Base-by-base conservation (phyloP, 345 rosid genomes). In the Acer saccharum region DNA sequence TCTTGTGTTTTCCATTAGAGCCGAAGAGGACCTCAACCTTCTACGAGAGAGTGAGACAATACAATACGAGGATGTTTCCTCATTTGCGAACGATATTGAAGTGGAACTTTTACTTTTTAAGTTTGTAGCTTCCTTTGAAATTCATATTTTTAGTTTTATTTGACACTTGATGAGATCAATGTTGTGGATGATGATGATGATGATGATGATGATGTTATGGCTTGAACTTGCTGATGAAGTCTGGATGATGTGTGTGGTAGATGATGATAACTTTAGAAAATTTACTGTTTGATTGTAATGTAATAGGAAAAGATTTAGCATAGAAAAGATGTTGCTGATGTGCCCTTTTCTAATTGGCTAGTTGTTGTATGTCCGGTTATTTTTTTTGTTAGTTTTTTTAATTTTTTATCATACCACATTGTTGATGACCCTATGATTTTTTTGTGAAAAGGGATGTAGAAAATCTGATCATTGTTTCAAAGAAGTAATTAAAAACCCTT, bases 291-390 rank as follows among this genome's bases (percentile, higher is more conserved):
- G 67, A 82, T 72, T 65, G 76, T 80, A 81, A 75, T 81, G 84
- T 78, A 81, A 64, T 87, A 83, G 88, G 88, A 2, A 46, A 10
- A 10, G 88, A 77, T 70, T 78, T 78, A 83, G 84, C 80, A 0
- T 70, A 61, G 75, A 77, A 60, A 20, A 76, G 81, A 75, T 81
- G 81, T 81, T 75, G 58, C 81, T 71, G 77, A 77, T 78, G 84
- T 81, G 67, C 81, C 82, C 55, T 78, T 76, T 27, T 57, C 74
- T 80, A 50, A 57, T 65, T 72, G 79, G 78, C 76, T 80, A 52
- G 70, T 82, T 82, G 78, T 82, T 80, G 84, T 85, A 81, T 80
- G 20, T 23, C 48, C 60, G 13, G 1, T 23, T 23, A 61, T 32
- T 60, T 60, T 52, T 60, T 16, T 65, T 11, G 32, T 67, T 80